Base-by-base conservation (phyloP, 1,284 basidiomycete genomes). In the Leccinum insolens region DNA sequence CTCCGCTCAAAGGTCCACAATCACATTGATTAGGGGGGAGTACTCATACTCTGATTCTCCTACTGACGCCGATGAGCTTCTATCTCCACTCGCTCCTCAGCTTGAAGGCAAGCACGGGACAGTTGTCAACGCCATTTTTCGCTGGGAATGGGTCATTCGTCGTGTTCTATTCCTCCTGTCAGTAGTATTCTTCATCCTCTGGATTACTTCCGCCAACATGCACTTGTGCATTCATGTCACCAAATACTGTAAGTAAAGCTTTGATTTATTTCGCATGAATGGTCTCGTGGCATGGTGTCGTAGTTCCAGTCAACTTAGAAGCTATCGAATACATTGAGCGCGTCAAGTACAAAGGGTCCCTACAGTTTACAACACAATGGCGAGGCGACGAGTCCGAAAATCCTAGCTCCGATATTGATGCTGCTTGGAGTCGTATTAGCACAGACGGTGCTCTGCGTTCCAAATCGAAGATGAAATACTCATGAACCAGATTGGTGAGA, bases 361-460 rank as follows among this genome's bases (percentile, higher is more conserved):
- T 71, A 9, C 25, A 46, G 25, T 62, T 61, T n/a, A 60, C 14
- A 12, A 67, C 44, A 0, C 49, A 28, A 20, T 67, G 66, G 66
- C 58, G 66, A 52, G 63, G 60, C 15, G 14, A 62, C 34, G 65
- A 65, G 7, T 64, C 52, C 14, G 69, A 62, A 15, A 46, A 22
- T 17, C 69, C 69, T 1, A 57, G 60, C 7, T 52, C 69, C 15
- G 69, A 70, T 25, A 62, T 70, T 4, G 69, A 70, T 28, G 69
- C 69, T 4, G 69, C 64, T 34, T 70, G 69, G 69, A n/a, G 20
- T 39, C 55, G 46, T 11, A 44, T 70, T 31, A 41, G 61, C 25
- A 58, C 62, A 2, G 69, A 70, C 44, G 62, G 67, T 62, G 8
- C 44, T 11, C 64, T 5, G 59, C 14, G 2, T 62, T 65, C 58